A percentile compares a stretch with the other conserved stretches of the same genome.
Conservation (phyloP, 306 rosid genomes). For the Sophora flavescens region DNA sequence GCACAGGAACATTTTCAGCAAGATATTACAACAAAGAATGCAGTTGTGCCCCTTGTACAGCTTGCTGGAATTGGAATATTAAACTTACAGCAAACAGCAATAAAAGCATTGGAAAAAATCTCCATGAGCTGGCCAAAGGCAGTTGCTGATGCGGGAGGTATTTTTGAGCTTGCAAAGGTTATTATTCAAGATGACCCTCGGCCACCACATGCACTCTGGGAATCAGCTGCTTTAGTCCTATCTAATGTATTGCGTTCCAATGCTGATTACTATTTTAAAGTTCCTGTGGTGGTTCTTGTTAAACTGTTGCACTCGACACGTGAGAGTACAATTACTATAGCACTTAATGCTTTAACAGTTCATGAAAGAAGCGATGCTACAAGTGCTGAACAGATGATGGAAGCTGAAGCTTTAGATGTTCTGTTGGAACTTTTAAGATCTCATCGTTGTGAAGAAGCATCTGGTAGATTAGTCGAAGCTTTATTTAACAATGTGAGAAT, state of each 20-base stretch:
- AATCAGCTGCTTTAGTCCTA: slow-evolving; percentile 94
- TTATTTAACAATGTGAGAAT: slow-evolving; percentile 87
- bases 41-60: slow-evolving; percentile 95
- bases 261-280: slow-evolving; percentile 87
- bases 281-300: slow-evolving; percentile 95
- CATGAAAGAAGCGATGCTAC: slow-evolving; percentile 81
- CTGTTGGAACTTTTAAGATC: slow-evolving; percentile 89
- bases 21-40: slow-evolving; percentile 93
- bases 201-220: slow-evolving; percentile 94
- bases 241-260: slow-evolving; percentile 79
- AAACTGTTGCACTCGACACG: slow-evolving; percentile 85
- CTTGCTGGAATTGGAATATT: slow-evolving; percentile 98
- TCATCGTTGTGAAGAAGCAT: slow-evolving; percentile 93
- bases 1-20: slow-evolving; percentile 97
- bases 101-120: slow-evolving; percentile 88
- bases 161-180: slow-evolving; percentile 94
- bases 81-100: slow-evolving; percentile 92
- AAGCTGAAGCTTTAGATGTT: slow-evolving; percentile 88
- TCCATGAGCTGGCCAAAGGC: slow-evolving; percentile 96
- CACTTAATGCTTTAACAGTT: slow-evolving; percentile 79
- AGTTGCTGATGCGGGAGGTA: slow-evolving; percentile 97
- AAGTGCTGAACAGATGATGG: slow-evolving; percentile 91
- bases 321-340: slow-evolving; percentile 78
- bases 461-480: slow-evolving; percentile 88
- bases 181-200: slow-evolving; percentile 97